A percentile compares a stretch with the other conserved stretches of the same genome.
Evolutionary conservation across 2,329 filamentous ascomycete genomes (phyloP).

Genomic region (Tolypocladium tropicale): DNA sequence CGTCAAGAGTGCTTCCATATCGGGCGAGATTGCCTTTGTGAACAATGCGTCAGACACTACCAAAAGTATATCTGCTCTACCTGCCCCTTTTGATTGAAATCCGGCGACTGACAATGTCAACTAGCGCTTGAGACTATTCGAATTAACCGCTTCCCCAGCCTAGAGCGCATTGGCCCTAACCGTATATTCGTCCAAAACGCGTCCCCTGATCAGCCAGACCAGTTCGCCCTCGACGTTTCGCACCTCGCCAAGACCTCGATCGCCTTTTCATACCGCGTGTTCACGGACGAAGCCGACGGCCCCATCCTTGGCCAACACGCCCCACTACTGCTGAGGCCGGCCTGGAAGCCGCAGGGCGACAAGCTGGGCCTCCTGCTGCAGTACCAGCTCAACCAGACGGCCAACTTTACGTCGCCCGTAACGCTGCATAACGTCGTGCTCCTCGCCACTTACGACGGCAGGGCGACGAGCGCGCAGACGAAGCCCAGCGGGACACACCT

Average conservation of each 20-base stretch:
- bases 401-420: slow-evolving; percentile 28
- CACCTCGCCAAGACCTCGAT: slow-evolving; percentile 65
- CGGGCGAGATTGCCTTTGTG: slow-evolving; percentile 81
- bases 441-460: slow-evolving; percentile 60
- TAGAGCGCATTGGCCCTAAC: slow-evolving; percentile 91
- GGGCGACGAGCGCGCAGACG: slow-evolving; percentile 58
- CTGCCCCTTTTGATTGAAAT: not conserved
- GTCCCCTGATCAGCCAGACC: slow-evolving; percentile 55
- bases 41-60: slow-evolving; percentile 53
- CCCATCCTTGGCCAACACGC: slow-evolving; percentile 43
- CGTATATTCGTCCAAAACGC: slow-evolving; percentile 75
- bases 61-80: slow-evolving; percentile 30
- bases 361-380: slow-evolving; percentile 80
- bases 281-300: slow-evolving; percentile 50
- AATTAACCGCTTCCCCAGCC: slow-evolving; percentile 75
- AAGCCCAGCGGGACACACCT: slow-evolving; percentile 73
- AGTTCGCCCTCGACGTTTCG: slow-evolving; percentile 67
- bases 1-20: slow-evolving; percentile 62
- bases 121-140: slow-evolving; percentile 57
- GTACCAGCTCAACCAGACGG: slow-evolving; percentile 73
- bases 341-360: slow-evolving; percentile 74
- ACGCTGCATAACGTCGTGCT: slow-evolving; percentile 63
- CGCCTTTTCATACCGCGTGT: slow-evolving; percentile 88
- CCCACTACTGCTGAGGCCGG: slow-evolving; percentile 62
- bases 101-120: slow-evolving; percentile 1